Evolutionary conservation across 805 yeast genomes (phyloP).

Genomic region (Clavispora vitiphila): DNA sequence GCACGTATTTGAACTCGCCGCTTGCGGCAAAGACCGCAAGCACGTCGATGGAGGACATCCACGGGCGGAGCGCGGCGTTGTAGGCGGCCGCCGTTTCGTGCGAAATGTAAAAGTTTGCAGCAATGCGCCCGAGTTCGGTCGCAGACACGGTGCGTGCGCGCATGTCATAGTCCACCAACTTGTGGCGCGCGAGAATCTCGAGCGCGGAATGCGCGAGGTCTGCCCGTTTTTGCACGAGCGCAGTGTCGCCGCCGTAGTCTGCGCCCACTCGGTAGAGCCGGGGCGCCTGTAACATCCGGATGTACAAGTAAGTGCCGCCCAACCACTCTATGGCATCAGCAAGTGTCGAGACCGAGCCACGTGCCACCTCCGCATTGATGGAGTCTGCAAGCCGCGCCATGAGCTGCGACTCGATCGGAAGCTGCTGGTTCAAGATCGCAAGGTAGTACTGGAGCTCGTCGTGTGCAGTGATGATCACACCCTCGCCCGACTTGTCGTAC

Average conservation of each 20-base stretch:
- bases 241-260: conserved; percentile 47
- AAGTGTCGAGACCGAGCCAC: conserved; percentile 57
- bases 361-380: conserved; percentile 81
- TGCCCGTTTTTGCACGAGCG: conserved; percentile 48
- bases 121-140: conserved; percentile 73
- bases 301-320: conserved; percentile 69
- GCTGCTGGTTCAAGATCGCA: conserved; percentile 84
- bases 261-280: conserved; percentile 69
- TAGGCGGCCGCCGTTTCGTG: conserved; percentile 69
- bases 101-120: conserved; percentile 81
- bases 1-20: conserved; percentile 78
- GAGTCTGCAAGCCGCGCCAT: conserved; percentile 65
- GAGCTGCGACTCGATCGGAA: conserved; percentile 89
- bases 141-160: conserved; percentile 32
- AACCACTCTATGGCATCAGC: conserved; percentile 79
- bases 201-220: conserved; percentile 80
- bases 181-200: conserved; percentile 46
- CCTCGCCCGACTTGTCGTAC: conserved; percentile 88
- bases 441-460: conserved; percentile 82
- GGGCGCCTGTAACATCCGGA: conserved; percentile 74
- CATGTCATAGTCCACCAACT: conserved; percentile 57
- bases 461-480: conserved; percentile 85
- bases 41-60: conserved; percentile 66
- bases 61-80: conserved; percentile 56
- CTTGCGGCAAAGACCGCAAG: conserved; percentile 74